Evolutionary conservation across 352 stramenopile species (phyloP), one percentile per base, ranked within the genome.

Genomic region (Phytophthora quininea): DNA sequence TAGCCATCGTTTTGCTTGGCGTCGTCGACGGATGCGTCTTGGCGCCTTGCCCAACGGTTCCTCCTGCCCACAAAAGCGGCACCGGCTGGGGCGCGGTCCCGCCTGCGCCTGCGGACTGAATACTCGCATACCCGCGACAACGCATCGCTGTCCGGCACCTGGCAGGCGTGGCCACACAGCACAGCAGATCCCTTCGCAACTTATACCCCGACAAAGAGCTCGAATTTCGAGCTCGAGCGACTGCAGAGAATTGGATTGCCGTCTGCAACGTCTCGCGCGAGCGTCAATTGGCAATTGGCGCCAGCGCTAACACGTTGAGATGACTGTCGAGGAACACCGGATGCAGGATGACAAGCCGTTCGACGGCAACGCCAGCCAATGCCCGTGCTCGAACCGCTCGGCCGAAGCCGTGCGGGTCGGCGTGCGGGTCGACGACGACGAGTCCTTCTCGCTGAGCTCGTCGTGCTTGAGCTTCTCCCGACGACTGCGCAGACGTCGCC

Each of bases 231-330:
- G 19, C 19, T 24, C 0, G 19, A 0, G 19, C 19, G 19, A 24
- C 19, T 24, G 19, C 19, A 24, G 19, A 24, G 19, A 24, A 24
- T 24, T 24, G n/a, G 19, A 24, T 24, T 24, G 19, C 19, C 19
- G 4, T 5, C n/a, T 58, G 64, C 30, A 69, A 69, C 42, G 30
- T 67, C 59, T 61, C 59, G 38, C 38, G 30, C 11, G 24, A 54
- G 5, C n/a, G 27, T 73, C 65, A 77, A 74, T 77, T 74, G 64
- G 55, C 64, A 74, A 71, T 73, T 77, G 32, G 58, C 56, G n/a
- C 35, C 35, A 40, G 35, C 35, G 35, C 55, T n/a, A 35, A 14
- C 30, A 45, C 29, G 37, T 19, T 19, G 60, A 24, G 47, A 64
- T 42, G 71, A 76, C 35, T 32, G n/a, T n/a, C n/a, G 50, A 43